Conservation (phyloP, 1,284 basidiomycete species). For the Sphagnurus paluster region DNA sequence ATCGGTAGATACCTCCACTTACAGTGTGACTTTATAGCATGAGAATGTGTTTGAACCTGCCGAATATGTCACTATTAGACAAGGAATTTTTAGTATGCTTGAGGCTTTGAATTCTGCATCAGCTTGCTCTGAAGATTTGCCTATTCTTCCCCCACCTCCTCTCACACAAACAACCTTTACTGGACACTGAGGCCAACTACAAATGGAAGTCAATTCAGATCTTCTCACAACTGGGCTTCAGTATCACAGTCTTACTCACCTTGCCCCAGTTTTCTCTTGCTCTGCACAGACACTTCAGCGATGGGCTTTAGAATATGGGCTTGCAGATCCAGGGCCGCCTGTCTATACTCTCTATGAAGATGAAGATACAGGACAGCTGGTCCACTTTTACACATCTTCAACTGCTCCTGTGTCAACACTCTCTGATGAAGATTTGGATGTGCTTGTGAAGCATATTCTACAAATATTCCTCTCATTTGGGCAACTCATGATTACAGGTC, state of each 20-base stretch:
- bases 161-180: not conserved
- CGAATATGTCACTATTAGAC: not conserved
- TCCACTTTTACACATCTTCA: slow-evolving; percentile 19
- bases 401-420: slow-evolving; percentile 21
- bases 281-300: slow-evolving; percentile 28
- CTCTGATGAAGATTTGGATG: slow-evolving; percentile 29
- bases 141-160: not conserved
- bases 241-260: slow-evolving; percentile 25
- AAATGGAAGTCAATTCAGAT: not conserved
- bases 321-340: slow-evolving; percentile 29
- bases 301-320: slow-evolving; percentile 29
- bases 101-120: not conserved
- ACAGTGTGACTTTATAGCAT: too few relatives aligned
- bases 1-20: too few relatives aligned
- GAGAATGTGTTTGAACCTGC: too few relatives aligned
- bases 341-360: slow-evolving; percentile 24
- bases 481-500: slow-evolving; percentile 27
- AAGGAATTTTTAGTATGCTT: slow-evolving; percentile 1
- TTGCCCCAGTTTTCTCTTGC: slow-evolving; percentile 24
- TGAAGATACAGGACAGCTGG: slow-evolving; percentile 20
- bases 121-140: not conserved
- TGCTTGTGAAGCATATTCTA: slow-evolving; percentile 23
- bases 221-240: slow-evolving; percentile 17
- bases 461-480: slow-evolving; percentile 28
- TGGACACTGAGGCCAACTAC: not conserved